Evolutionary conservation across 169 alveolate genomes (phyloP), one percentile per base, ranked within the genome.

Genomic region (Cryptosporidium tyzzeri): DNA sequence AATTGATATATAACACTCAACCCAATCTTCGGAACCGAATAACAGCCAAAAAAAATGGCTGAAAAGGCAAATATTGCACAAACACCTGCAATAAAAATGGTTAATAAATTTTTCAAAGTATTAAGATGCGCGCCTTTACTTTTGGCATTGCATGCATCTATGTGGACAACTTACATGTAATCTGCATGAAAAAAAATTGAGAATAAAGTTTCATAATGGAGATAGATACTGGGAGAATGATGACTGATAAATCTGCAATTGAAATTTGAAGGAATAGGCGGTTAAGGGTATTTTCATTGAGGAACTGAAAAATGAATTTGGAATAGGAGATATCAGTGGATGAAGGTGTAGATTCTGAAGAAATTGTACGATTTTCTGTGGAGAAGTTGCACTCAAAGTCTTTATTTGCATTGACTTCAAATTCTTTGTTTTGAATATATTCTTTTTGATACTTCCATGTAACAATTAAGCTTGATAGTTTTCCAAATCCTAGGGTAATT

Each of bases 11-110:
- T 53, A 16, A 59, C 10, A 39, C 62, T 62, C 62, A 74, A 44
- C 7, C 86, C 86, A 41, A 74, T 74, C 35, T 74, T 74, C 7
- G 86, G 69, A n/a, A 59, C 69, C 12, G 86, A 74, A 21, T 74
- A 74, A 18, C 70, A 74, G 3, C 73, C 86, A 31, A 74, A 74
- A 26, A 74, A 74, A 26, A 74, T 35, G 8, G 71, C 59, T 7
- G 73, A 74, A 59, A 74, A 74, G 2, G 31, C 29, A 58, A 53
- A 51, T 51, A 33, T 23, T 29, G 48, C 55, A 31, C 35, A 51
- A 33, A 74, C 18, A 12, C 71, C 86, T 74, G n/a, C 10, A 18
- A 21, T 23, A 14, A 31, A 33, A 58, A 23, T 12, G 31, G 33
- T 18, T 70, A 35, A 48, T 26, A 26, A 44, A 35, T 71, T 26